Evolutionary conservation across 2,329 filamentous ascomycete genomes (phyloP).

Genomic region (Dactylella cylindrospora): DNA sequence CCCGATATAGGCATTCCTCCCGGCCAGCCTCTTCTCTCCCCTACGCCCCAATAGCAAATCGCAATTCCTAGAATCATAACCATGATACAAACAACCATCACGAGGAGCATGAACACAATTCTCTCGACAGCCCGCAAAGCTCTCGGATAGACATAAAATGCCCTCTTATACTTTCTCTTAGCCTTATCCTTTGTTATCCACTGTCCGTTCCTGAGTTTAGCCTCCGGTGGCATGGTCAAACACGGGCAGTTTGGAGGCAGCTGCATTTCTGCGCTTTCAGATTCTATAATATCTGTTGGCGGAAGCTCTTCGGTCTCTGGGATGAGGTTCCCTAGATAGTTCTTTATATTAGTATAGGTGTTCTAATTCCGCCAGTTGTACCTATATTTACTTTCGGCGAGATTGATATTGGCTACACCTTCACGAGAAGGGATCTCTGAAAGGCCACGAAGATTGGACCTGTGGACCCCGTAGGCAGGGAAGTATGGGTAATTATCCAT

Average conservation of each 20-base stretch:
- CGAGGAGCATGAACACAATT: background rate
- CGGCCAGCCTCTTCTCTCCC: background rate
- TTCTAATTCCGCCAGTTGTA: too few relatives aligned
- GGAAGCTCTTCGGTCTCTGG: too few relatives aligned
- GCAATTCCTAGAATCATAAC: background rate
- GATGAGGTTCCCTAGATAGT: too few relatives aligned
- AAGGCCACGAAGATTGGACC: too few relatives aligned
- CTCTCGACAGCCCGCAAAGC: background rate
- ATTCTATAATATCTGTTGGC: too few relatives aligned
- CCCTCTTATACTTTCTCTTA: slow-evolving; percentile 1
- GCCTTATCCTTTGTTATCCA: background rate
- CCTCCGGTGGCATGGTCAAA: background rate
- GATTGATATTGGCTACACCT: too few relatives aligned
- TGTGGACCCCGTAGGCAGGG: too few relatives aligned
- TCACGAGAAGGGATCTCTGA: too few relatives aligned
- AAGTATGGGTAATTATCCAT: too few relatives aligned
- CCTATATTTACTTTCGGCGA: too few relatives aligned
- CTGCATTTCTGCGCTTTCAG: too few relatives aligned
- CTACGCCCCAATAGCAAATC: background rate
- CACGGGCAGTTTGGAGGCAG: background rate
- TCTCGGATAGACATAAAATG: slow-evolving; percentile 5
- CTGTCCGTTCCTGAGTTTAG: background rate
- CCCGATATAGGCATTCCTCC: slow-evolving; percentile 3
- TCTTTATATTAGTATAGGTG: too few relatives aligned
- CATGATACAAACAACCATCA: background rate